Evolutionary conservation across 306 rosid species (phyloP), one percentile per base, ranked within the genome.

Genomic region (Trifolium repens): DNA sequence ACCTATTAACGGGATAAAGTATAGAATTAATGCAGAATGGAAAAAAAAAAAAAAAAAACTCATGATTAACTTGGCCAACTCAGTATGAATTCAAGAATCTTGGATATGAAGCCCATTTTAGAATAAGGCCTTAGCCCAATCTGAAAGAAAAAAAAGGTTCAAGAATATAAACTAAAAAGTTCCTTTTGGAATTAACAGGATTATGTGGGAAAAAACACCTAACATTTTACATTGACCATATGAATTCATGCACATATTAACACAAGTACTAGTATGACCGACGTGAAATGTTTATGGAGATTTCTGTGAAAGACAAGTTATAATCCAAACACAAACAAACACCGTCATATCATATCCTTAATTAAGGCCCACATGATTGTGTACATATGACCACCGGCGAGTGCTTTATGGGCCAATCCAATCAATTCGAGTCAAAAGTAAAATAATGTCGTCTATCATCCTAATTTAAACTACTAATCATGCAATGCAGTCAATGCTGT

Each of bases 311-410:
- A 42, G 74, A 54, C 52, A 43, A 61, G 55, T 62, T 63, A 61
- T 22, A 8, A 73, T 50, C 15, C 24, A 22, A 22, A 22, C 24
- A 22, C 24, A 22, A 22, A 22, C 22, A 9, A 8, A 9, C 81
- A 78, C 83, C 83, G 83, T 19, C 83, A 63, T 83, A 74, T 19
- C 83, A 63, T 83, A 74, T 64, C 62, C 75, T 62, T 1, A 63
- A 50, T 1, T 58, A 12, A 19, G 66, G 26, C 83, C 88, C 81
- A 81, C 88, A 70, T 74, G 32, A 84, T 84, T 70, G 40, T 69
- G 2, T 32, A 4, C 16, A 4, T 39, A 24, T 40, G 49, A 65
- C 79, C 88, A 78, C 78, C 63, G 69, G 10, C 74, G 19, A 46
- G 78, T 69, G 57, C 64, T 84, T 59, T 67, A 9, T 72, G 54